phyloP scores from a whole-genome alignment of 2,329 filamentous ascomycete genomes.

The Trichophyton schoenleinii region DNA sequence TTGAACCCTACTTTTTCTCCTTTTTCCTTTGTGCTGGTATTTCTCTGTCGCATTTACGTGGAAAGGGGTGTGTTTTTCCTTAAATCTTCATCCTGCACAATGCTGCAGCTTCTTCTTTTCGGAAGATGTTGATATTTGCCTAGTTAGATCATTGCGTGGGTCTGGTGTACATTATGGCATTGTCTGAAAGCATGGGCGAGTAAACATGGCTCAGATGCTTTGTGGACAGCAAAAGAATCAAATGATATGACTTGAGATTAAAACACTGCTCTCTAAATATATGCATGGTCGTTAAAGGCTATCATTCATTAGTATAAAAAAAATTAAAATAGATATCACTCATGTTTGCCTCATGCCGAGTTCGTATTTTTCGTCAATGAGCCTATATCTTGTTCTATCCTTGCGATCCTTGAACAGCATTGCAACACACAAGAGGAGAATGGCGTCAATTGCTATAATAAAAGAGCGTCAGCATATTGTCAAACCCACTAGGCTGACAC shows the following conservation, averaged over 20 bases:
- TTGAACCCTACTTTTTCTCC: neutral
- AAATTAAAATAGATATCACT: neutral
- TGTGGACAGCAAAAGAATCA: neutral
- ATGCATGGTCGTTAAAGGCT: neutral
- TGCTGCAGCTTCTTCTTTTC: neutral
- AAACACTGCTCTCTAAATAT: neutral
- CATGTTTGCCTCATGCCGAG: neutral
- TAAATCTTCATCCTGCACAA: neutral
- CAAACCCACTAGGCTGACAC: neutral
- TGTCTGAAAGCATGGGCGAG: neutral
- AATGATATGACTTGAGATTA: neutral
- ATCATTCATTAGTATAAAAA: neutral
- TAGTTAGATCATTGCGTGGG: neutral
- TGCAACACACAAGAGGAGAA: constrained; percentile 57
- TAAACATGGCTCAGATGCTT: neutral
- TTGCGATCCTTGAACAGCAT: constrained; percentile 71
- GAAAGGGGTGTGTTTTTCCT: neutral
- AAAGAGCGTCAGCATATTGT: neutral
- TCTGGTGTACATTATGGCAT: constrained; percentile 1
- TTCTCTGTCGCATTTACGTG: neutral
- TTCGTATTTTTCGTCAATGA: constrained; percentile 66
- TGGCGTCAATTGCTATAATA: constrained; percentile 44
- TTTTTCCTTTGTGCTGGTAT: no score
- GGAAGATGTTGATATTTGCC: neutral
- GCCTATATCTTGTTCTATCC: constrained; percentile 63